Evolutionary conservation across 2,329 filamentous ascomycete species (phyloP).

Genomic region (Phoma herbarum): DNA sequence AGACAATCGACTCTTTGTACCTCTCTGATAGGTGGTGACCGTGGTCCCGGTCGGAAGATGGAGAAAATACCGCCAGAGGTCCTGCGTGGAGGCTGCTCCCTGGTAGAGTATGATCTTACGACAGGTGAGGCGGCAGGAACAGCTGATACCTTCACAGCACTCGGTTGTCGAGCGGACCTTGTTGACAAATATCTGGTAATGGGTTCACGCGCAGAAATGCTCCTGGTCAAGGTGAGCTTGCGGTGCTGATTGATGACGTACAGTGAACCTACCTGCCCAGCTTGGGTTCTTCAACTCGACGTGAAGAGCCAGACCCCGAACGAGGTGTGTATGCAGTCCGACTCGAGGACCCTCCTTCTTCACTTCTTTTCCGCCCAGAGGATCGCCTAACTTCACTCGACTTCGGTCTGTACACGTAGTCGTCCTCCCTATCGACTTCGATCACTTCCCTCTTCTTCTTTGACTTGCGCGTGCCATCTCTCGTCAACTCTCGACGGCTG

Average conservation of each 20-base stretch:
- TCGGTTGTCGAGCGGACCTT: slow-evolving; percentile 43
- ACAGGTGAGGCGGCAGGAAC: slow-evolving; percentile 34
- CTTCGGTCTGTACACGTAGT: slow-evolving; percentile 45
- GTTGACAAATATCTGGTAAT: slow-evolving; percentile 38
- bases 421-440: slow-evolving; percentile 39
- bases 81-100: slow-evolving; percentile 40
- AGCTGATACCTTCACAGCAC: slow-evolving; percentile 39
- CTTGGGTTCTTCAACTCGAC: slow-evolving; percentile 41
- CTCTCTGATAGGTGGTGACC: slow-evolving; percentile 41
- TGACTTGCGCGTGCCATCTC: slow-evolving; percentile 40
- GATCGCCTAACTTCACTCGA: slow-evolving; percentile 40
- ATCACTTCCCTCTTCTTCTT: slow-evolving; percentile 39
- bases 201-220: slow-evolving; percentile 44
- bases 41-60: slow-evolving; percentile 42
- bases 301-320: slow-evolving; percentile 43
- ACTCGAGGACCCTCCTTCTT: slow-evolving; percentile 48
- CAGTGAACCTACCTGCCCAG: slow-evolving; percentile 38
- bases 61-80: slow-evolving; percentile 47
- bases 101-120: slow-evolving; percentile 37
- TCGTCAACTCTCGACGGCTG: slow-evolving; percentile 39
- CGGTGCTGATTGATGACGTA: background rate
- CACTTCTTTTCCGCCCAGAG: slow-evolving; percentile 41
- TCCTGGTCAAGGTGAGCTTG: slow-evolving; percentile 36
- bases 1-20: slow-evolving; percentile 68
- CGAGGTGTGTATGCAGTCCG: slow-evolving; percentile 46